Conservation (phyloP, 768 basidiomycete species). For the Stropharia rugosoannulata region DNA sequence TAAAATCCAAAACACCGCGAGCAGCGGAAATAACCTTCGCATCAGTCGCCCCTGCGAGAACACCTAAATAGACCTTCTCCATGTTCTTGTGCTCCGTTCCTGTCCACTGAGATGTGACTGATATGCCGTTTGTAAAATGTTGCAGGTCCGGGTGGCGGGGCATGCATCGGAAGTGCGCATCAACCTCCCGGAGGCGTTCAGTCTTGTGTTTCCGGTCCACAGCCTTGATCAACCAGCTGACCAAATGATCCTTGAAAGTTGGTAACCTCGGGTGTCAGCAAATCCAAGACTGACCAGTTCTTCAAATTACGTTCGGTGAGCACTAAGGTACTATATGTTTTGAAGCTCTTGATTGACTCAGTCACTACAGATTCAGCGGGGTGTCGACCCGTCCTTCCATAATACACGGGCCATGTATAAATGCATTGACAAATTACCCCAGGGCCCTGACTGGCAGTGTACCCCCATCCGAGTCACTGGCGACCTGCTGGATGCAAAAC, state of each 20-base stretch:
- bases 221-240: conserved; percentile 26
- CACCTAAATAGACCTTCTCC: conserved; percentile 30
- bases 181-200: too few species aligned
- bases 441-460: conserved; percentile 23
- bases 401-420: conserved; percentile 22
- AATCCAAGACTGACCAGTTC: too few species aligned
- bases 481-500: conserved; percentile 1
- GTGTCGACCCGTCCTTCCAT: conserved; percentile 20
- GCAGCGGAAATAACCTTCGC: conserved; percentile 18
- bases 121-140: conserved; percentile 44
- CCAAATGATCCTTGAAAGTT: conserved; percentile 42
- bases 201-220: background rate
- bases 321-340: too few species aligned
- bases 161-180: conserved; percentile 11
- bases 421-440: conserved; percentile 24
- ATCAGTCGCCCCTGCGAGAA: conserved; percentile 25
- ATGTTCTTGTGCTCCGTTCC: conserved; percentile 41
- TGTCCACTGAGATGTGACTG: conserved; percentile 38
- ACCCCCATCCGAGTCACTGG: conserved; percentile 18
- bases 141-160: conserved; percentile 21
- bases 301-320: too few species aligned
- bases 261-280: too few species aligned
- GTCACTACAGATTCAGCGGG: conserved; percentile 17
- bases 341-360: too few species aligned
- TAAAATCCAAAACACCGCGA: conserved; percentile 33